Evolutionary conservation across 495 filamentous ascomycete species (phyloP).

Genomic region (Penicillium lagena): DNA sequence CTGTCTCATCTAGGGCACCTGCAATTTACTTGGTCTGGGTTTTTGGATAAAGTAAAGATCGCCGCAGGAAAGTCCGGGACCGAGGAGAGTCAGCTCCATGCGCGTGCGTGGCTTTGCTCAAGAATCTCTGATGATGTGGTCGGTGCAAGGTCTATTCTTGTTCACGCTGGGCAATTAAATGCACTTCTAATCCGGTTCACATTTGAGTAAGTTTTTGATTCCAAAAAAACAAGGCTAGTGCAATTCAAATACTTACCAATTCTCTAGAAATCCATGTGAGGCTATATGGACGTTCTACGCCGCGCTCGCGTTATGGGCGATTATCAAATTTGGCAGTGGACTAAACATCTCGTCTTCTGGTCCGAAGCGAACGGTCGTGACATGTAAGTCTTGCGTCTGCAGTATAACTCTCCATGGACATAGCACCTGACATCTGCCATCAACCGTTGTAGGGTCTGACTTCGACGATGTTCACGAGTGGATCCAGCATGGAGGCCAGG

Average conservation of each 20-base stretch:
- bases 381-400: background rate
- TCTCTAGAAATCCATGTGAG: conserved; percentile 1
- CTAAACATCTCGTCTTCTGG: background rate
- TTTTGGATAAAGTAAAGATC: conserved; percentile 3
- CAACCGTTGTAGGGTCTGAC: conserved; percentile 1
- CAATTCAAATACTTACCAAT: background rate
- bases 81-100: conserved; percentile 1
- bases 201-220: conserved; percentile 1
- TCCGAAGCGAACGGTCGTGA: background rate
- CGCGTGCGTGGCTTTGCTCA: background rate
- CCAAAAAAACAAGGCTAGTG: background rate
- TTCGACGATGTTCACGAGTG: conserved; percentile 4
- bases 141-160: conserved; percentile 3
- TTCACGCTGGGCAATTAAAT: conserved; percentile 2
- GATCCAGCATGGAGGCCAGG: conserved; percentile 2
- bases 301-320: conserved; percentile 1
- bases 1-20: conserved; percentile 3
- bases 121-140: conserved; percentile 1
- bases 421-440: background rate
- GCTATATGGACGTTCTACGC: conserved; percentile 1
- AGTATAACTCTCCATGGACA: too few species aligned
- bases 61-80: conserved; percentile 2
- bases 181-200: conserved; percentile 1
- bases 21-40: conserved; percentile 4
- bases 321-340: background rate